These are phyloP conservation scores for Monsonia emarginata DNA, from an alignment of 441 rosid genomes.

Conservation along the genomic window DNA sequence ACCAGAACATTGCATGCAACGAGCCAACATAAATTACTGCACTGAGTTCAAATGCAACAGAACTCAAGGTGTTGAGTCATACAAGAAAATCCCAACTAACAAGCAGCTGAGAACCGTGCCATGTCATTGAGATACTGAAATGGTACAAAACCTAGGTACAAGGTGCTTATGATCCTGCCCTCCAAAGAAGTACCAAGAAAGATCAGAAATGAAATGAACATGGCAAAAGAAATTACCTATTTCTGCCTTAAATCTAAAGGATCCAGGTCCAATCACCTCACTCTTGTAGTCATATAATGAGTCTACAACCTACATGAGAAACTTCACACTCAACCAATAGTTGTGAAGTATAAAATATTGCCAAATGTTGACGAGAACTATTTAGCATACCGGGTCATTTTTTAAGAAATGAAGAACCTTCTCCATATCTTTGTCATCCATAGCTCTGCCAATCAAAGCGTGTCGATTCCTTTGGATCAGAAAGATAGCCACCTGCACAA, in stretches of 20 bases:
- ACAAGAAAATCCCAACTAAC: not conserved
- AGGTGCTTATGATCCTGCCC: not conserved
- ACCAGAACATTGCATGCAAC: not conserved
- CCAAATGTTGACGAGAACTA: conserved; percentile 9
- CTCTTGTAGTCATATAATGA: conserved; percentile 95
- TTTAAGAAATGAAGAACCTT: conserved; percentile 74
- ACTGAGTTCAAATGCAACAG: not conserved
- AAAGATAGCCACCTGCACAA: conserved; percentile 80
- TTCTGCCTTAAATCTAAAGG: conserved; percentile 95
- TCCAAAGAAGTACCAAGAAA: not conserved
- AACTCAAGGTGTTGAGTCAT: not conserved
- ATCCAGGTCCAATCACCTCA: conserved; percentile 99
- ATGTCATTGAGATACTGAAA: not conserved
- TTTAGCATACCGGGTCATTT: conserved; percentile 68
- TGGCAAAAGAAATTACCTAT: conserved; percentile 49
- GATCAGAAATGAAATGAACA: not conserved
- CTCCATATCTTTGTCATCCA: conserved; percentile 89
- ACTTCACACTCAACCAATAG: conserved; percentile 5
- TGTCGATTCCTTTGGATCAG: conserved; percentile 96
- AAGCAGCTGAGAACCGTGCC: not conserved
- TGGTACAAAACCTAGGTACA: not conserved
- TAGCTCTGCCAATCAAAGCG: conserved; percentile 96
- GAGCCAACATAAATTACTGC: not conserved
- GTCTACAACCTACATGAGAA: conserved; percentile 71
- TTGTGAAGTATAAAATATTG: not conserved